phyloP scores from a whole-genome alignment of 768 basidiomycete species.

The Suillus sp. region DNA sequence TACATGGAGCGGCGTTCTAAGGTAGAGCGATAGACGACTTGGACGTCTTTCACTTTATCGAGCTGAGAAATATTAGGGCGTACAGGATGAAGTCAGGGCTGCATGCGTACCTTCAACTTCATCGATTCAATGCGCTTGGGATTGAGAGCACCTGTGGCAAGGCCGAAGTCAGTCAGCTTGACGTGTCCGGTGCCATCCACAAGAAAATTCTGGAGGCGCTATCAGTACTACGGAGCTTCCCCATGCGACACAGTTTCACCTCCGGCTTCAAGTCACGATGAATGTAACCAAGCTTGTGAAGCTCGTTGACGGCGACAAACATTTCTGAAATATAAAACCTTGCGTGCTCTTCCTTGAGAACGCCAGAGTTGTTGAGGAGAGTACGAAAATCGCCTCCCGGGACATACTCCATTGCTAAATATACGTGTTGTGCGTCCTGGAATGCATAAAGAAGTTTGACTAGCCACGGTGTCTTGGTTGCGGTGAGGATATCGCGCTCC shows the following conservation, averaged over 20 bases:
- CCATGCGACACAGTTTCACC: constrained; percentile 45
- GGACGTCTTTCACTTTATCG: constrained; percentile 94
- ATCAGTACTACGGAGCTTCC: neutral
- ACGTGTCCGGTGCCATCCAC: constrained; percentile 96
- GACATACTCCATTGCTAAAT: constrained; percentile 99
- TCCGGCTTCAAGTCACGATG: constrained; percentile 98
- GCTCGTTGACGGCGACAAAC: constrained; percentile 91
- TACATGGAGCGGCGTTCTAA: constrained; percentile 95
- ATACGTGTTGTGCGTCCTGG: constrained; percentile 89
- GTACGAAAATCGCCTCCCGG: constrained; percentile 99
- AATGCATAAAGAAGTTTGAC: constrained; percentile 95
- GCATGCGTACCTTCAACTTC: constrained; percentile 73
- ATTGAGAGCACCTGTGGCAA: constrained; percentile 95
- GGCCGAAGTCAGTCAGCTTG: constrained; percentile 96
- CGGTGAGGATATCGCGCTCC: constrained; percentile 96
- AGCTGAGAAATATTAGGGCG: constrained; percentile 53
- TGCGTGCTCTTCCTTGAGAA: constrained; percentile 96
- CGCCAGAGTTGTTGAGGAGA: constrained; percentile 95
- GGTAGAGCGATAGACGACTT: constrained; percentile 87
- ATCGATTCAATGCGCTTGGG: constrained; percentile 93
- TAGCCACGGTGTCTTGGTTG: constrained; percentile 97
- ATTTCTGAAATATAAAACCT: constrained; percentile 97
- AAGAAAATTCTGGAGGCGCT: constrained; percentile 78
- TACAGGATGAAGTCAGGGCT: neutral
- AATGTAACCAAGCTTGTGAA: constrained; percentile 97